Conservation (phyloP, 805 yeast genomes). For the Yamadazyma ubonensis region DNA sequence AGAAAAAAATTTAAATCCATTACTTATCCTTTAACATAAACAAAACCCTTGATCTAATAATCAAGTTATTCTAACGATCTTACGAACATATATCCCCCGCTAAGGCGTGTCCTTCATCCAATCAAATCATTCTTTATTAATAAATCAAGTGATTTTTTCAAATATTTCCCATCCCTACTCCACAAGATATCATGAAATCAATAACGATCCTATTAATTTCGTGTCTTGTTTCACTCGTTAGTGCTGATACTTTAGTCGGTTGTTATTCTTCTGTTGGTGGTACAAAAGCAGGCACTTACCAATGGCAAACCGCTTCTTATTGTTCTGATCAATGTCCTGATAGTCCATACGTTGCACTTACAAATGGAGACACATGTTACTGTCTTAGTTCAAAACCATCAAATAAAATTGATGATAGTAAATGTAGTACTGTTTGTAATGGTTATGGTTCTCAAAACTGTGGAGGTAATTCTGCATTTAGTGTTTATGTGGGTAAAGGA, state of each 20-base stretch:
- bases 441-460: slow-evolving; percentile 37
- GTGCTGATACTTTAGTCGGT: slow-evolving; percentile 19
- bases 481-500: slow-evolving; percentile 30
- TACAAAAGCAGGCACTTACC: slow-evolving; percentile 22
- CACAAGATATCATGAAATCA: slow-evolving; percentile 3
- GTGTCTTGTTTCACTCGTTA: background rate
- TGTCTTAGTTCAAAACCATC: slow-evolving; percentile 36
- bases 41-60: slow-evolving; percentile 1
- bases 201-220: slow-evolving; percentile 3
- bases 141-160: background rate
- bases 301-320: slow-evolving; percentile 27
- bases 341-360: slow-evolving; percentile 39
- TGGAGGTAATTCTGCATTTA: slow-evolving; percentile 37
- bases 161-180: background rate
- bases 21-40: background rate
- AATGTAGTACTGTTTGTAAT: slow-evolving; percentile 31
- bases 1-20: background rate
- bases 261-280: slow-evolving; percentile 32
- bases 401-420: slow-evolving; percentile 9
- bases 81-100: background rate
- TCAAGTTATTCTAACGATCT: slow-evolving; percentile 1
- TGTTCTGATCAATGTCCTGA: slow-evolving; percentile 32
- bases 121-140: background rate
- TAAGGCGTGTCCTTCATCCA: background rate
- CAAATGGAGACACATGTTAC: slow-evolving; percentile 36